These are phyloP conservation scores for Exophiala xenobiotica DNA, from an alignment of 2,329 filamentous ascomycete species.

Conservation along the genomic window DNA sequence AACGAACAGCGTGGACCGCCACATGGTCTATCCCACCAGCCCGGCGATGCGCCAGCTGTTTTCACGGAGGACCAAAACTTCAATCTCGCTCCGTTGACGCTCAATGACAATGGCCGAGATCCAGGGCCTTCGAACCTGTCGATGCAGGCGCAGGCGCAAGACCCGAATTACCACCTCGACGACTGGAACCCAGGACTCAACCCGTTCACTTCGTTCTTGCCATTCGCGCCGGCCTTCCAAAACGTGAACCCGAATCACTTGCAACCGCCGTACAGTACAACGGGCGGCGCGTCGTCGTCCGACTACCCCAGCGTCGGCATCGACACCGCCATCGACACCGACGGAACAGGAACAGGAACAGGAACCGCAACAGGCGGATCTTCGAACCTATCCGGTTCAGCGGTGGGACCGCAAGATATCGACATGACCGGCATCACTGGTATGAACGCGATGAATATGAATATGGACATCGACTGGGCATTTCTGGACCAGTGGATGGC, in stretches of 20 bases:
- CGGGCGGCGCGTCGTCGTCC: not conserved
- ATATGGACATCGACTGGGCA: conserved; percentile 22
- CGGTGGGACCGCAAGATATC: too few relatives aligned
- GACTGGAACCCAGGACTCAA: conserved; percentile 1
- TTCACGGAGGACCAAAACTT: conserved; percentile 1
- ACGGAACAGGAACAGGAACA: not conserved
- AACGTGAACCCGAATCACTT: too few relatives aligned
- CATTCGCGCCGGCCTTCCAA: conserved; percentile 8
- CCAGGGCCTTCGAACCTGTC: conserved; percentile 1
- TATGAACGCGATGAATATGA: conserved; percentile 5
- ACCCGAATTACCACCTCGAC: not conserved
- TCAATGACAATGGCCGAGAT: conserved; percentile 7
- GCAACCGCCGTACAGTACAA: too few relatives aligned
- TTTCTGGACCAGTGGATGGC: conserved; percentile 25
- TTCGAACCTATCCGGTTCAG: too few relatives aligned
- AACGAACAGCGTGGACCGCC: too few relatives aligned
- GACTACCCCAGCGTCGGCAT: not conserved
- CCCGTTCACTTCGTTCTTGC: conserved; percentile 8
- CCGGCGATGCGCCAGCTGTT: too few relatives aligned
- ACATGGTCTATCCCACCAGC: too few relatives aligned
- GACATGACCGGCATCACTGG: too few relatives aligned
- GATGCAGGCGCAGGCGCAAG: not conserved
- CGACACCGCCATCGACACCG: not conserved
- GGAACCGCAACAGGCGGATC: not conserved
- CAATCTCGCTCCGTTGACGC: conserved; percentile 6